Conservation (phyloP, 2,329 filamentous ascomycete species). For the Claviceps citrina region DNA sequence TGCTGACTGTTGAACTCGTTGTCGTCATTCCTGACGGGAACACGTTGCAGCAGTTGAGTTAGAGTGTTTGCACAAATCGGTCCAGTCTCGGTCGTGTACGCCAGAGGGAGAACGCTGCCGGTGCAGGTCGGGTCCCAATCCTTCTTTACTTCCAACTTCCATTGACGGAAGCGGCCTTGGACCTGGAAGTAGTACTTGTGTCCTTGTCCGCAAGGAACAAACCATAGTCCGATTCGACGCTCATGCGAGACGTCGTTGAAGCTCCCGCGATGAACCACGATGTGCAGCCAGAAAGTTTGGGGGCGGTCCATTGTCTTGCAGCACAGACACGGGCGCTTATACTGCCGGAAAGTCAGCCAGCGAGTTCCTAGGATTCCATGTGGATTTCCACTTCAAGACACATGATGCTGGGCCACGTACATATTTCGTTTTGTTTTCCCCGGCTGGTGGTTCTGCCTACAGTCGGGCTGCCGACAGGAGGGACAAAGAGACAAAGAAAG, state of each 20-base stretch:
- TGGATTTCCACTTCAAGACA: too few species aligned
- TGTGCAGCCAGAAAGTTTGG: conserved; percentile 6
- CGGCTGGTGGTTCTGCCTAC: background rate
- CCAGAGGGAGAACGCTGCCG: conserved; percentile 7
- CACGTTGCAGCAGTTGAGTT: conserved; percentile 2
- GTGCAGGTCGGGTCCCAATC: conserved; percentile 7
- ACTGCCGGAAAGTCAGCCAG: background rate
- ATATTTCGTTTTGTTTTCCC: background rate
- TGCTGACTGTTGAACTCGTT: conserved; percentile 8
- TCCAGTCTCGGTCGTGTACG: conserved; percentile 6
- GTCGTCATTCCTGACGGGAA: conserved; percentile 6
- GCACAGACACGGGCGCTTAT: background rate
- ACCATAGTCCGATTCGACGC: conserved; percentile 7
- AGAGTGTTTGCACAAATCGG: conserved; percentile 4
- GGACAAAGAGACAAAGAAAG: too few species aligned
- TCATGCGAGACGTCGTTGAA: conserved; percentile 7
- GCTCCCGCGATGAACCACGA: conserved; percentile 8
- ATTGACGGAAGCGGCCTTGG: conserved; percentile 1
- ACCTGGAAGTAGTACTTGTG: conserved; percentile 7
- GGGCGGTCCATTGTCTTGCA: background rate
- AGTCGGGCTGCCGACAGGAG: too few species aligned
- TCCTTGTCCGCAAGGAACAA: conserved; percentile 5
- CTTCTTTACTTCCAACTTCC: conserved; percentile 6
- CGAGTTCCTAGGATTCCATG: background rate
- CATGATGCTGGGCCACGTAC: background rate